Percentiles rank a stretch among this genome's conserved stretches.
Evolutionary conservation across 495 filamentous ascomycete genomes (phyloP).

Genomic region (Jackrogersella minutella): DNA sequence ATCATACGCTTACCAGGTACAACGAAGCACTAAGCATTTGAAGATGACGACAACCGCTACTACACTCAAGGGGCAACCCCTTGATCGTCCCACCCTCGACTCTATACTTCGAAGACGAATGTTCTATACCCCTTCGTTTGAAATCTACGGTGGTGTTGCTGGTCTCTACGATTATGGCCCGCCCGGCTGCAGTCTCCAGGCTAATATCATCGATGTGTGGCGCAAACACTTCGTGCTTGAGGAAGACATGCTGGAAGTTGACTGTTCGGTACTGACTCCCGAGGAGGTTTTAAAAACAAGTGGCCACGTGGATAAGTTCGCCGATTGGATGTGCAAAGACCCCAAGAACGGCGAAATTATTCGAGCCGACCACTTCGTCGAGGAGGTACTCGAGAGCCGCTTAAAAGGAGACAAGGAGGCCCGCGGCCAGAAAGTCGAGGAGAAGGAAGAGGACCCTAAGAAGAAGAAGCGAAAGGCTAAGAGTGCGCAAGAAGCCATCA

Average conservation of each 20-base stretch:
- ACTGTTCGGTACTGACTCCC: slow-evolving; percentile 86
- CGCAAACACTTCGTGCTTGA: slow-evolving; percentile 90
- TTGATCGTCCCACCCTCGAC: slow-evolving; percentile 83
- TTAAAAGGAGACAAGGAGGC: slow-evolving; percentile 83
- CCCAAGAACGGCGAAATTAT: slow-evolving; percentile 97
- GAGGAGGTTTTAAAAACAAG: slow-evolving; percentile 93
- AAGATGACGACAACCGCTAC: slow-evolving; percentile 61
- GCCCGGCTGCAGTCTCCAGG: slow-evolving; percentile 78
- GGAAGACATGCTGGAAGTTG: slow-evolving; percentile 91
- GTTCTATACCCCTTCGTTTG: slow-evolving; percentile 95
- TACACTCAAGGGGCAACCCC: slow-evolving; percentile 86
- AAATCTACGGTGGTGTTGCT: slow-evolving; percentile 88
- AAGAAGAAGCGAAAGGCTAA: slow-evolving; percentile 59
- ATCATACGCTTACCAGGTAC: background rate
- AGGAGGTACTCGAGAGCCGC: slow-evolving; percentile 86
- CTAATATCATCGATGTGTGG: slow-evolving; percentile 91
- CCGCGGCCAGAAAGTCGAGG: slow-evolving; percentile 72
- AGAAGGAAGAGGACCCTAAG: slow-evolving; percentile 63
- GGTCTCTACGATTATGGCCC: slow-evolving; percentile 89
- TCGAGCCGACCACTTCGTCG: slow-evolving; percentile 93
- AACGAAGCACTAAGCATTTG: background rate
- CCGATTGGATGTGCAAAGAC: slow-evolving; percentile 99
- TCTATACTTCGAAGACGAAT: slow-evolving; percentile 84
- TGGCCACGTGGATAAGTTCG: slow-evolving; percentile 97
- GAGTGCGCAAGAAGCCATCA: slow-evolving; percentile 66